Base-by-base conservation (phyloP, 2,329 filamentous ascomycete genomes). In the Venturia pyrina region DNA sequence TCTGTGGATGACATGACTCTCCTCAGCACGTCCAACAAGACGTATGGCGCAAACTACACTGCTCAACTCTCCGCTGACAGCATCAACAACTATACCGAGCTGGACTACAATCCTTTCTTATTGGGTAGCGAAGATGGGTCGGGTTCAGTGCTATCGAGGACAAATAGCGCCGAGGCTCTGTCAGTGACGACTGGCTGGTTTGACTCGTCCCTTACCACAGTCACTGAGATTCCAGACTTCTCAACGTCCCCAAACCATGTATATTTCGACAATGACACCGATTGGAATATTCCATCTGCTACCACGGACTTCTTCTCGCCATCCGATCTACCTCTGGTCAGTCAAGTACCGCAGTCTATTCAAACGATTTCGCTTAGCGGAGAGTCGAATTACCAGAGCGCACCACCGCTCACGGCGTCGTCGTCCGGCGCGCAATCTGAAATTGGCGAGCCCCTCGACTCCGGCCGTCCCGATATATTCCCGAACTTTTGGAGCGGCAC, bases 361-460 rank as follows among this genome's bases (percentile, higher is more conserved):
- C 75, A 78, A 68, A 75, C 75, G 2, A 73, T 75, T 17, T 78
- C 76, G 11, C 74, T 77, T 59, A 77, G 75, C 64, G 76, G 76
- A 32, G 76, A 78, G 67, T 78, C 76, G 0, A 76, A 68, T 44
- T 64, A 74, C 62, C 73, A 74, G 57, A 77, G 76, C 67, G 73
- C 72, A 17, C 76, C 76, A 37, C 75, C 75, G 37, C 73, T 78
- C 7, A 76, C 76, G n/a, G 73, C 72, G 32, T 73, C 75, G 28
- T 77, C 76, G 24, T 77, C 76, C 28, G 68, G 67, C n/a, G 71
- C 73, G 21, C 76, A 77, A 46, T 78, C 76, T 17, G 76, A 78
- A 62, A 71, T 75, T 62, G 76, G 74, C 43, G 76, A 77, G 32
- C 70, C 72, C 21, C 68, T 69, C 13, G 67, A 72, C 15, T 74